Evolutionary conservation across 257 asterid genomes (phyloP).

Genomic region (Primulina huaijiensis): DNA sequence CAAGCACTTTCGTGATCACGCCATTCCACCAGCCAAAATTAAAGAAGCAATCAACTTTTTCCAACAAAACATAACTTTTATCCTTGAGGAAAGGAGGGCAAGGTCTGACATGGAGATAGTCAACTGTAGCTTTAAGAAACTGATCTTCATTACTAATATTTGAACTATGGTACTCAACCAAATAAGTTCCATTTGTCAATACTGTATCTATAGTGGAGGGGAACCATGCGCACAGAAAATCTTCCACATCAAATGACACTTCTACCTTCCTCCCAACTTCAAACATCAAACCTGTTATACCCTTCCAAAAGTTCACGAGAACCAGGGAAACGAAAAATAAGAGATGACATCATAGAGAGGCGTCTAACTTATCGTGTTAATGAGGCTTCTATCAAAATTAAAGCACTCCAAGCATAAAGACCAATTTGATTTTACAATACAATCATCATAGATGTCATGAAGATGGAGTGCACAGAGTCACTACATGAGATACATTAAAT

Average conservation of each 20-base stretch:
- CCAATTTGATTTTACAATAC: background rate
- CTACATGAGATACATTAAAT: background rate
- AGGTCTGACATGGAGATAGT: conserved; percentile 60
- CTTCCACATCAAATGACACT: conserved; percentile 51
- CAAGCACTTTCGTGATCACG: conserved; percentile 48
- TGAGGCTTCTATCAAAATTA: conserved; percentile 7
- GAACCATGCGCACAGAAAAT: conserved; percentile 54
- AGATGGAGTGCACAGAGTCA: background rate
- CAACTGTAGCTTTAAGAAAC: conserved; percentile 32
- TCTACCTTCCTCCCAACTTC: conserved; percentile 64
- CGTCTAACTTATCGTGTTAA: conserved; percentile 5
- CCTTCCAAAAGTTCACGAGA: conserved; percentile 42
- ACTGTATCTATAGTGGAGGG: conserved; percentile 45
- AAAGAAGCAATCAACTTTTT: conserved; percentile 67
- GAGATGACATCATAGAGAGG: conserved; percentile 11
- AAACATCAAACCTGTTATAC: conserved; percentile 51
- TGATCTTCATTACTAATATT: conserved; percentile 15
- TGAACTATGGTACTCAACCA: conserved; percentile 37
- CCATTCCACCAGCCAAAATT: conserved; percentile 70
- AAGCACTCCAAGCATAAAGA: background rate
- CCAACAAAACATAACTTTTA: conserved; percentile 44
- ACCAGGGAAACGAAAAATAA: conserved; percentile 17
- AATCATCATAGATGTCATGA: background rate
- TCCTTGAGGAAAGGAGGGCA: conserved; percentile 61
- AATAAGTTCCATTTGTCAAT: conserved; percentile 38